Base-by-base conservation (phyloP, 495 filamentous ascomycete species). In the Daldinia decipiens region DNA sequence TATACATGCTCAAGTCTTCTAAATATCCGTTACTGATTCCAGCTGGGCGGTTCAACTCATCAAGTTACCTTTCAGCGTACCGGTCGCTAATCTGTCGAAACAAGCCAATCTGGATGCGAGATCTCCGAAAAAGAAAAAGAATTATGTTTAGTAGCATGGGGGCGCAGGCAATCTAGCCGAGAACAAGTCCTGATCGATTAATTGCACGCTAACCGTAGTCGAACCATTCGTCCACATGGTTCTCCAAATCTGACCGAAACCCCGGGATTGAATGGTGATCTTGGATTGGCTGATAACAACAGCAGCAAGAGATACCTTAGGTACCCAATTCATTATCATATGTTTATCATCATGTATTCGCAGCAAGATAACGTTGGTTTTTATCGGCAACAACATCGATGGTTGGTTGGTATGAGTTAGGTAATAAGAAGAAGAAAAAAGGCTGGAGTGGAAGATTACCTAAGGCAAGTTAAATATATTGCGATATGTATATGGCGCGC, bases 21-120 rank as follows among this genome's bases (percentile, higher is more conserved):
- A 50, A 55, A 59, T 13, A 19, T 58, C 29, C n/a, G 54, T 63
- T 52, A 58, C 59, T 15, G 59, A 66, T 56, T 68, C 61, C 56
- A 52, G 31, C 34, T 21, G 45, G 57, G 59, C 19, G 66, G 70
- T 62, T 70, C 62, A 47, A 45, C 50, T 59, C 40, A 58, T 65
- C 58, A 63, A 71, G 56, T 61, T 45, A 43, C 61, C 29, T 66
- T 29, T 65, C 43, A 34, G 54, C 47, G 59, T 69, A 69, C 65
- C 70, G 65, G 70, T 73, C 70, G 70, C 70, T 73, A 73, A 73
- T 73, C 70, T 73, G 61, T 62, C 62, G 45, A 66, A 73, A 73
- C 57, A 73, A 62, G 62, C 61, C 70, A 73, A 73, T 73, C 70
- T 73, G 70, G 32, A 73, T 73, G 70, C 70, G 64, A 73, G 70